These are phyloP conservation scores for Actinomortierella ambigua DNA, from an alignment of 371 early-diverging fungal genomes.

Conservation along the genomic window DNA sequence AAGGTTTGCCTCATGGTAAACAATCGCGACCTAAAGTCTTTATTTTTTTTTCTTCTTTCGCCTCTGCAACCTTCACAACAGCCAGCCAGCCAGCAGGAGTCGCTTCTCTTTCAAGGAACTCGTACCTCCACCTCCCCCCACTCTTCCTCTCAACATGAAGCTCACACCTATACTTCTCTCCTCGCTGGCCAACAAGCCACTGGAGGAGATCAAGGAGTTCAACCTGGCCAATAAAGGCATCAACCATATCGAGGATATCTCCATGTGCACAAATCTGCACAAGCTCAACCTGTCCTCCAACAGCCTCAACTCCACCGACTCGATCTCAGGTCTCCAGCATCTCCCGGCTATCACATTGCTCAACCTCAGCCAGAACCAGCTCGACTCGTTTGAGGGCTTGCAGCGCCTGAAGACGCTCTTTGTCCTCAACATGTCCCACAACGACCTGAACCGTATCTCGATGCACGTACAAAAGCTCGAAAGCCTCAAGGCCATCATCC, in stretches of 20 bases:
- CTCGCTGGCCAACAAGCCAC: conserved; percentile 40
- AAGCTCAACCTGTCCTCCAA: conserved; percentile 78
- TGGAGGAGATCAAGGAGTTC: conserved; percentile 55
- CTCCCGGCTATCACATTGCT: conserved; percentile 64
- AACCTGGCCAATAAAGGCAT: conserved; percentile 63
- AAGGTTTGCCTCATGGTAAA: too few species aligned
- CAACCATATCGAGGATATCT: conserved; percentile 70
- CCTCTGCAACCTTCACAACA: too few species aligned
- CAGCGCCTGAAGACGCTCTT: conserved; percentile 62
- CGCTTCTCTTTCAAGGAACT: too few species aligned
- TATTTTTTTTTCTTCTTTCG: too few species aligned
- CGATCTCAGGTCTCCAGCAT: conserved; percentile 60
- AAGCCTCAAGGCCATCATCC: conserved; percentile 82
- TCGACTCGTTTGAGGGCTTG: conserved; percentile 66
- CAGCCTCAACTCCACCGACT: conserved; percentile 54
- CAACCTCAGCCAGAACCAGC: conserved; percentile 68
- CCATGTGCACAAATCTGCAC: conserved; percentile 64
- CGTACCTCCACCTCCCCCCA: too few species aligned
- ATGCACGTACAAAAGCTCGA: conserved; percentile 57
- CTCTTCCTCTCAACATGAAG: too few species aligned
- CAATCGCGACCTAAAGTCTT: too few species aligned
- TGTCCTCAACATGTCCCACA: conserved; percentile 79
- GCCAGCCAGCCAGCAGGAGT: too few species aligned
- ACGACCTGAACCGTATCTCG: conserved; percentile 69
- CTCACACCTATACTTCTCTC: conserved; percentile 55